Evolutionary conservation across 2,329 filamentous ascomycete genomes (phyloP).

Genomic region (Trichoderma sp.): DNA sequence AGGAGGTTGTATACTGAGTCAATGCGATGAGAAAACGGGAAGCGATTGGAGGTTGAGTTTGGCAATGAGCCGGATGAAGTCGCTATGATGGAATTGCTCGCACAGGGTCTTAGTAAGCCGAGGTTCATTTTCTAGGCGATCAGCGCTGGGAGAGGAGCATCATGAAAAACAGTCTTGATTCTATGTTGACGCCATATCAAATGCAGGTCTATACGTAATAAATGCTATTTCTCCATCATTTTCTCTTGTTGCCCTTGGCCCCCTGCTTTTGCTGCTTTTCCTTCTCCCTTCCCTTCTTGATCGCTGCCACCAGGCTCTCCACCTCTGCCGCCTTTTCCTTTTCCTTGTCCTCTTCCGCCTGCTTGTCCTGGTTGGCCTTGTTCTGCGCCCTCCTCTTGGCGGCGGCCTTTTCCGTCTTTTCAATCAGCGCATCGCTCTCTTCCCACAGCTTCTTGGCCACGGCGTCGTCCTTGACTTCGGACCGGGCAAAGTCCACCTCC

Average conservation of each 20-base stretch:
- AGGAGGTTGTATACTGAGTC: background rate
- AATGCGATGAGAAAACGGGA: background rate
- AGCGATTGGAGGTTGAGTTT: background rate
- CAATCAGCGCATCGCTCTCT: conserved; percentile 80
- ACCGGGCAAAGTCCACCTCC: conserved; percentile 69
- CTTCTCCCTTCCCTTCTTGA: conserved; percentile 27
- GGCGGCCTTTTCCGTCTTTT: conserved; percentile 76
- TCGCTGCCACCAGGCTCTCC: conserved; percentile 22
- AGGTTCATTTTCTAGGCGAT: background rate
- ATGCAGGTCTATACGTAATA: background rate
- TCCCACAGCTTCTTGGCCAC: conserved; percentile 87
- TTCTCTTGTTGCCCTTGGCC: conserved; percentile 21
- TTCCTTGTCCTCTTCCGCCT: conserved; percentile 45
- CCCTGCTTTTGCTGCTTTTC: conserved; percentile 11
- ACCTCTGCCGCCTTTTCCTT: conserved; percentile 37
- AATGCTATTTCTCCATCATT: background rate
- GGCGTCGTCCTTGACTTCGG: conserved; percentile 75
- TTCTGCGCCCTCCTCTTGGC: conserved; percentile 55
- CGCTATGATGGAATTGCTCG: conserved; percentile 18
- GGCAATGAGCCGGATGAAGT: conserved; percentile 6
- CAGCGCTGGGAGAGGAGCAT: background rate
- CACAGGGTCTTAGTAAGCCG: conserved; percentile 25
- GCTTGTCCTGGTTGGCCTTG: conserved; percentile 43
- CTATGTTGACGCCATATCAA: background rate
- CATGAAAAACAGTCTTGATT: background rate